phyloP scores from a whole-genome alignment of 331 rosid genomes.

The Pyrus hybrid region DNA sequence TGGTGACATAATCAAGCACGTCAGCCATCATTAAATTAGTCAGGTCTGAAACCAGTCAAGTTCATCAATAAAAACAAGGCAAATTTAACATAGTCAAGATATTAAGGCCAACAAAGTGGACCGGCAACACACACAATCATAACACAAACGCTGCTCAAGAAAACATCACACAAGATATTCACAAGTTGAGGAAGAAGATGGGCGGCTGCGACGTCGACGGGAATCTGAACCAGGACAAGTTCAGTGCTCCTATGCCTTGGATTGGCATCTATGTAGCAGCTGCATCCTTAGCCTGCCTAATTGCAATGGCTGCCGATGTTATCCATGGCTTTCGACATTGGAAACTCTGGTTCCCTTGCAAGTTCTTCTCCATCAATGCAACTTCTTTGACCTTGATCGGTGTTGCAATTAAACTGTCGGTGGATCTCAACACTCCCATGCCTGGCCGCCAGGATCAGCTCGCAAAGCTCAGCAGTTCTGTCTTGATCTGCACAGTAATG shows the following conservation, averaged over 20 bases:
- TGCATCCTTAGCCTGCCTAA: conserved; percentile 55
- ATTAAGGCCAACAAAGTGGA: not conserved
- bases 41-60: not conserved
- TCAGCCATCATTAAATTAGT: not conserved
- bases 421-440: conserved; percentile 83
- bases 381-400: conserved; percentile 71
- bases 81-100: not conserved
- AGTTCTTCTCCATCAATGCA: conserved; percentile 64
- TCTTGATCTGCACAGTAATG: conserved; percentile 62
- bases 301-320: conserved; percentile 52
- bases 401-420: conserved; percentile 51
- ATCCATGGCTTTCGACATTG: conserved; percentile 43
- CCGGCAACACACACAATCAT: not conserved
- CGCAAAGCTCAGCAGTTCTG: conserved; percentile 65
- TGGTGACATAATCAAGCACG: not conserved
- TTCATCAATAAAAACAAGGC: not conserved
- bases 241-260: conserved; percentile 89
- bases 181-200: conserved; percentile 21
- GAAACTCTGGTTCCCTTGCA: conserved; percentile 79
- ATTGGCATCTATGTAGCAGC: conserved; percentile 71
- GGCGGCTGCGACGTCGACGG: conserved; percentile 51
- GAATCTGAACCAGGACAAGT: conserved; percentile 45
- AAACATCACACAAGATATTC: not conserved
- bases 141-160: not conserved
- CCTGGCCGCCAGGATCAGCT: conserved; percentile 72